Conservation (phyloP, 495 filamentous ascomycete species). For the Xeromyces bisporus region DNA sequence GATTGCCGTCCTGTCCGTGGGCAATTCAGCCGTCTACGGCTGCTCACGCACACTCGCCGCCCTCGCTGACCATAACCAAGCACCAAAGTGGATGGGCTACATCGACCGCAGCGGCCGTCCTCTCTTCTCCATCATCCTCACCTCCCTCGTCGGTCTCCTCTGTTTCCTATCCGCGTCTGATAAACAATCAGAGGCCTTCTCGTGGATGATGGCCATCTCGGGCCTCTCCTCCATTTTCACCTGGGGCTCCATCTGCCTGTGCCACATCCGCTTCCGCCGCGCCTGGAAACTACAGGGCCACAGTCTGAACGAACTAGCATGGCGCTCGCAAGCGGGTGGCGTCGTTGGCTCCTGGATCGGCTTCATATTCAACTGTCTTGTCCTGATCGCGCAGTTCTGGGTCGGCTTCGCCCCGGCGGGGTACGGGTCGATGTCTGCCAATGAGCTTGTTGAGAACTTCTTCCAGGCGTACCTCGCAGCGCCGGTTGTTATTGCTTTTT, state of each 20-base stretch:
- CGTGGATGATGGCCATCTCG: slow-evolving; percentile 81
- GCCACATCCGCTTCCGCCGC: slow-evolving; percentile 80
- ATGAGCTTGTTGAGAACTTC: slow-evolving; percentile 40
- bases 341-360: slow-evolving; percentile 74
- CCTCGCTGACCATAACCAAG: slow-evolving; percentile 71
- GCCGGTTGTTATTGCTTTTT: slow-evolving; percentile 63
- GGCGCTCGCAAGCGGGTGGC: slow-evolving; percentile 67
- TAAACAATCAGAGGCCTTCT: slow-evolving; percentile 47
- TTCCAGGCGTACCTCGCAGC: slow-evolving; percentile 68
- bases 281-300: slow-evolving; percentile 60
- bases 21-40: slow-evolving; percentile 76
- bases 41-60: slow-evolving; percentile 75
- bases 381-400: slow-evolving; percentile 93
- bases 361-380: slow-evolving; percentile 56
- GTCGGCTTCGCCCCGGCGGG: slow-evolving; percentile 66
- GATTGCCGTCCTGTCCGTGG: slow-evolving; percentile 73
- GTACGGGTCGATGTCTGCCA: slow-evolving; percentile 23
- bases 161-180: slow-evolving; percentile 59
- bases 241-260: slow-evolving; percentile 77
- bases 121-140: slow-evolving; percentile 51
- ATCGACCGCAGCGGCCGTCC: slow-evolving; percentile 75
- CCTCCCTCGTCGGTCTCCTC: slow-evolving; percentile 55
- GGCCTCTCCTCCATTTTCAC: slow-evolving; percentile 84
- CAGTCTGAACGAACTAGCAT: slow-evolving; percentile 58
- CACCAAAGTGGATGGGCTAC: slow-evolving; percentile 58